Evolutionary conservation across 1,284 basidiomycete genomes (phyloP).

Genomic region (Leccinum solheimii): DNA sequence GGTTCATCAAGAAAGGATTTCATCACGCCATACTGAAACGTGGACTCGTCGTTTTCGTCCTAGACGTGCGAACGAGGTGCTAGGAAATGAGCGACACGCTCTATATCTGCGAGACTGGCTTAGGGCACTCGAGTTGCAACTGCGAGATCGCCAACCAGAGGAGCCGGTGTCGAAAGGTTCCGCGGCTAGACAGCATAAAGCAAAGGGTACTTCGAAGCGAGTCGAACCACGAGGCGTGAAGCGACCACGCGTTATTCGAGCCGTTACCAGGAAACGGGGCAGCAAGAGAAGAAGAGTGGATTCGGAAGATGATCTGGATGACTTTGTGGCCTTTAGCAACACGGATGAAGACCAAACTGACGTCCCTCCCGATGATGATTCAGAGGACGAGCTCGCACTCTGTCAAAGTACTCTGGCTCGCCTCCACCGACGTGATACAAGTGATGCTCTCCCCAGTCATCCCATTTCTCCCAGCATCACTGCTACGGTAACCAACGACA

Average conservation of each 20-base stretch:
- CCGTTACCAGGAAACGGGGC: conserved; percentile 45
- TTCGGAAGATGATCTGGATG: conserved; percentile 52
- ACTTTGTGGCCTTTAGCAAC: conserved; percentile 52
- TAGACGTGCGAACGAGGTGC: conserved; percentile 66
- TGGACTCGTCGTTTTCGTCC: conserved; percentile 86
- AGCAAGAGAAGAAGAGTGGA: conserved; percentile 51
- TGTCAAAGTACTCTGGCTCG: conserved; percentile 26
- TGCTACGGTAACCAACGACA: conserved; percentile 14
- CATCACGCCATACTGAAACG: conserved; percentile 37
- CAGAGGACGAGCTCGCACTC: conserved; percentile 35
- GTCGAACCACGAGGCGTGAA: conserved; percentile 43
- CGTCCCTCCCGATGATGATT: conserved; percentile 35
- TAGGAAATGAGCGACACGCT: conserved; percentile 80
- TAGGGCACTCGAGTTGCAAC: conserved; percentile 62
- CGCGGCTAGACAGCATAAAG: conserved; percentile 16
- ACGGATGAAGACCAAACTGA: conserved; percentile 41
- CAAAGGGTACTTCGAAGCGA: conserved; percentile 28
- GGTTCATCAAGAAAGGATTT: conserved; percentile 18
- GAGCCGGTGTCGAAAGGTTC: conserved; percentile 8
- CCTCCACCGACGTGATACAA: conserved; percentile 13
- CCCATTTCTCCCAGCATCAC: conserved; percentile 22
- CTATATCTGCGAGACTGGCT: conserved; percentile 85
- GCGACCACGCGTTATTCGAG: conserved; percentile 51
- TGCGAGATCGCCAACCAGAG: conserved; percentile 33
- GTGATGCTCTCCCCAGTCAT: conserved; percentile 11